phyloP scores from a whole-genome alignment of 768 basidiomycete genomes.

The Podaxis pistillaris region DNA sequence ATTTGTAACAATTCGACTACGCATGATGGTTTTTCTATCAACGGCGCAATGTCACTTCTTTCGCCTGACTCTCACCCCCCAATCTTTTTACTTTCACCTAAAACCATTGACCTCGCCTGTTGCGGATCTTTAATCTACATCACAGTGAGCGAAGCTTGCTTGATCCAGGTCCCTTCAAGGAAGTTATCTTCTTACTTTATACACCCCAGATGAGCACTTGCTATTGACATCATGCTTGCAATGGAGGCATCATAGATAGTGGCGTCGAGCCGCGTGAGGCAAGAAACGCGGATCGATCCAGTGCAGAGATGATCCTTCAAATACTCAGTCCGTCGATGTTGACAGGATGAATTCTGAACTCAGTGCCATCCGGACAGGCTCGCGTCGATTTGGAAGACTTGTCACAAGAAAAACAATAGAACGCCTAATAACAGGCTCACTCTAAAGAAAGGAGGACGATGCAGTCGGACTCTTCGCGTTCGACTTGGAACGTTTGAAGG shows the following conservation, averaged over 20 bases:
- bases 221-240: not conserved
- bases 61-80: not conserved
- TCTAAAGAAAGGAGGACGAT: slow-evolving; percentile 1
- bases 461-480: slow-evolving; percentile 9
- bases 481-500: not conserved
- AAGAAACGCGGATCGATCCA: not conserved
- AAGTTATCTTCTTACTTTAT: not conserved
- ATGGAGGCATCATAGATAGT: not conserved
- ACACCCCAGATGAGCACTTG: not conserved
- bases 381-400: not conserved
- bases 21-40: not conserved
- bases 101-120: not conserved
- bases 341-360: slow-evolving; percentile 8
- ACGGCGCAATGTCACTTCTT: not conserved
- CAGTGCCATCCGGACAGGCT: not conserved
- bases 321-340: not conserved
- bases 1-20: not conserved
- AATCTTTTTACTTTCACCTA: not conserved
- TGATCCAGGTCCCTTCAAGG: not conserved
- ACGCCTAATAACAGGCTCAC: not conserved
- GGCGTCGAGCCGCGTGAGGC: not conserved
- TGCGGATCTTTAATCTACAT: not conserved
- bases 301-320: not conserved
- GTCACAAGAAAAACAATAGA: not conserved
- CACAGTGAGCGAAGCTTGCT: not conserved